Evolutionary conservation across 1,284 basidiomycete genomes (phyloP).

Genomic region (Ustilago sp.): DNA sequence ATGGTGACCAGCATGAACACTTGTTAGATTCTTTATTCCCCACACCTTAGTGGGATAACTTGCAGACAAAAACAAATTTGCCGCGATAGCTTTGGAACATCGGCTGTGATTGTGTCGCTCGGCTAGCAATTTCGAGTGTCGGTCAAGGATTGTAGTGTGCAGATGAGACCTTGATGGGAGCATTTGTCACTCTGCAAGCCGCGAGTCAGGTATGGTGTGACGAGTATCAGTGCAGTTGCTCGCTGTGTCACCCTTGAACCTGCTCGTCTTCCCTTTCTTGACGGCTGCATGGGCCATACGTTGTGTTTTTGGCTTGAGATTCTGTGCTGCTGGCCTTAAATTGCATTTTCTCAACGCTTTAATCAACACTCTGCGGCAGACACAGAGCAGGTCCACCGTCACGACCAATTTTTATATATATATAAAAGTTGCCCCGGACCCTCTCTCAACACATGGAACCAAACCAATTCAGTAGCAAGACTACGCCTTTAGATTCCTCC

Average conservation of each 20-base stretch:
- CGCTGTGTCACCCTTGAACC: no score
- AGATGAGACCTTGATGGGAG: not conserved
- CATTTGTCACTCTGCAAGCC: not conserved
- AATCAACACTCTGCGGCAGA: not conserved
- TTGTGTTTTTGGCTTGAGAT: not conserved
- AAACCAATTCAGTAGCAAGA: not conserved
- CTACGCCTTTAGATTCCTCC: not conserved
- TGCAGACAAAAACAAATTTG: no score
- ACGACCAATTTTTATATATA: no score
- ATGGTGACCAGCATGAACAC: not conserved
- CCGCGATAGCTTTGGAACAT: no score
- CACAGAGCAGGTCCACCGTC: not conserved
- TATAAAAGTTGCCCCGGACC: conserved; percentile 27
- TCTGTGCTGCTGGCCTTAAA: not conserved
- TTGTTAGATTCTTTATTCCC: no score
- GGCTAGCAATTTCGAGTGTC: not conserved
- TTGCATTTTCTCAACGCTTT: conserved; percentile 9
- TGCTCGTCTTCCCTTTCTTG: not conserved
- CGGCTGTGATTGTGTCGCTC: not conserved
- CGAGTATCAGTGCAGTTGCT: no score
- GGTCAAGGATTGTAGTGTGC: conserved; percentile 5
- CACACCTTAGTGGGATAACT: no score
- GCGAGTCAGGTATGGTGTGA: no score
- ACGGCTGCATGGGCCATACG: conserved; percentile 9
- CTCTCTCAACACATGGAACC: conserved; percentile 8